Evolutionary conservation across 1,139 yeast species (phyloP).

Genomic region (Trichomonascaceae sp.): DNA sequence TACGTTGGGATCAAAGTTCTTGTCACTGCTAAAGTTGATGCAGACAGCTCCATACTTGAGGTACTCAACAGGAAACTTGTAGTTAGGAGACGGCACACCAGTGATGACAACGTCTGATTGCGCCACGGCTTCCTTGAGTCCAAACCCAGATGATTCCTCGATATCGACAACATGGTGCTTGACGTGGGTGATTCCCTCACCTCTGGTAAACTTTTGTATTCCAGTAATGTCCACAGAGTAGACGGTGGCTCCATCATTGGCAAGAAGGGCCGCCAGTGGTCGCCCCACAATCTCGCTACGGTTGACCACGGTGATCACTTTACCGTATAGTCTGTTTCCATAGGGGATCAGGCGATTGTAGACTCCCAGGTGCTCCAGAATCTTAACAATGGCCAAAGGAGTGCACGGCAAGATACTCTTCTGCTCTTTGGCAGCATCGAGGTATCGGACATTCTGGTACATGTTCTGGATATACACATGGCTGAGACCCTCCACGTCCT

Average conservation of each 20-base stretch:
- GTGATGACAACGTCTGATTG: conserved; percentile 86
- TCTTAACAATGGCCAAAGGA: conserved; percentile 87
- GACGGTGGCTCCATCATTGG: conserved; percentile 95
- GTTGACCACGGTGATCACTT: conserved; percentile 78
- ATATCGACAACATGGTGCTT: conserved; percentile 76
- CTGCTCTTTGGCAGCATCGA: conserved; percentile 52
- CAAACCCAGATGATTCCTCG: conserved; percentile 24
- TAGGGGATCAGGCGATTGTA: conserved; percentile 71
- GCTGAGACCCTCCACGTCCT: conserved; percentile 93
- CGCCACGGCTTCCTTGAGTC: conserved; percentile 52
- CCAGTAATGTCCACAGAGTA: conserved; percentile 83
- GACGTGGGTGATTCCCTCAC: conserved; percentile 71
- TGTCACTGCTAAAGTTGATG: conserved; percentile 78
- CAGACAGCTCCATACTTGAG: conserved; percentile 82
- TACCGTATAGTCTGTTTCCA: conserved; percentile 88
- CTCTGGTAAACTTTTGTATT: conserved; percentile 84
- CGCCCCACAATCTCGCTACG: conserved; percentile 95
- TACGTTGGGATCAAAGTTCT: conserved; percentile 70
- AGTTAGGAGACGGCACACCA: conserved; percentile 76
- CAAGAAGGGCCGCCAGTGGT: conserved; percentile 88
- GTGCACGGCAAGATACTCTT: conserved; percentile 94
- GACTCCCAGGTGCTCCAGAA: conserved; percentile 77
- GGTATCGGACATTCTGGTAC: conserved; percentile 79
- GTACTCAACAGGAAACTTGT: conserved; percentile 74
- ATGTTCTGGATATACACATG: conserved; percentile 84